Percentiles rank a stretch among this genome's conserved stretches.
Conservation (phyloP, 148 eudicot species). For the Polygonum aviculare region DNA sequence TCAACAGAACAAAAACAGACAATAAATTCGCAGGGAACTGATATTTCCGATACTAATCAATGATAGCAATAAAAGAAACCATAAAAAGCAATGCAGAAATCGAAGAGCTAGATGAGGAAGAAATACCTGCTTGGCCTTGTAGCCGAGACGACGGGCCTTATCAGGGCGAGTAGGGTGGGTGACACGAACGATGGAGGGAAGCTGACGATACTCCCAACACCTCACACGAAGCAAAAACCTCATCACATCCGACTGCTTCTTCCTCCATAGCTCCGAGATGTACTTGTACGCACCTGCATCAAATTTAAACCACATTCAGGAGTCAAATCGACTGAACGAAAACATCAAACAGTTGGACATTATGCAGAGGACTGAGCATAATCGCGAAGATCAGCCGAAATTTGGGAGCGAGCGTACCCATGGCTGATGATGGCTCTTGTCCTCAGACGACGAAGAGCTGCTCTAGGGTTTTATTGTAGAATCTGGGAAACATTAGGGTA, state of each 20-base stretch:
- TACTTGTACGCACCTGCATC: conserved; percentile 9
- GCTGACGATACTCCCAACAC: conserved; percentile 12
- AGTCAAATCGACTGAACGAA: background rate
- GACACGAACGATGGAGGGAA: conserved; percentile 10
- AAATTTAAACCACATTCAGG: background rate
- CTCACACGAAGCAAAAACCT: conserved; percentile 1
- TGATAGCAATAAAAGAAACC: background rate
- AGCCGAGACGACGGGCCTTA: conserved; percentile 11
- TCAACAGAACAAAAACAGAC: background rate
- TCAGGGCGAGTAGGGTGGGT: conserved; percentile 10
- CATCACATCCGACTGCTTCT: conserved; percentile 11
- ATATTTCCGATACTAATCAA: background rate
- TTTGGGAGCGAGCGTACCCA: background rate
- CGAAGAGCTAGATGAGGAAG: background rate
- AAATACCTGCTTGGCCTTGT: conserved; percentile 11
- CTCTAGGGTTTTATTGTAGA: background rate
- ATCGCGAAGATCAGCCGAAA: background rate
- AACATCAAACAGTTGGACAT: background rate
- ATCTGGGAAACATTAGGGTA: background rate
- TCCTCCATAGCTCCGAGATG: conserved; percentile 11
- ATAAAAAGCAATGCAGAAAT: background rate
- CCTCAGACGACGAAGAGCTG: background rate
- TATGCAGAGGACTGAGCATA: background rate
- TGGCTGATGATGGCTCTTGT: background rate
- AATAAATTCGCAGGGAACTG: background rate